Percentiles rank a stretch among this genome's conserved stretches.
phyloP scores from a whole-genome alignment of 805 yeast genomes.

The Debaryomyces hansenii region DNA sequence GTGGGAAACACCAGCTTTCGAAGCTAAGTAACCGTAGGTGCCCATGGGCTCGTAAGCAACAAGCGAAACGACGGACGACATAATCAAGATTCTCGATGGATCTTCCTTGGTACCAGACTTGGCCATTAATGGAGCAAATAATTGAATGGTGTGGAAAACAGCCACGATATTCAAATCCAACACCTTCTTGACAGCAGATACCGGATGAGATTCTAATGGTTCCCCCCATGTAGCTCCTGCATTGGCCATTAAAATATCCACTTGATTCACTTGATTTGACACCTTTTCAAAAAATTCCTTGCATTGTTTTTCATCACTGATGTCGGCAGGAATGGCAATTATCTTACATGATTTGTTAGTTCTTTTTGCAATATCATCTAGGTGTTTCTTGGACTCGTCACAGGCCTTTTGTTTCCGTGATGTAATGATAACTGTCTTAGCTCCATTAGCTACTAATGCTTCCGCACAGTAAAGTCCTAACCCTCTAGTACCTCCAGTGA shows the following conservation, averaged over 20 bases:
- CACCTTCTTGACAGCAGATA: constrained; percentile 60
- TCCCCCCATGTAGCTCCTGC: constrained; percentile 85
- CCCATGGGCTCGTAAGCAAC: constrained; percentile 46
- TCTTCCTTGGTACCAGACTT: constrained; percentile 51
- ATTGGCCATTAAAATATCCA: constrained; percentile 69
- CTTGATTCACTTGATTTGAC: constrained; percentile 36
- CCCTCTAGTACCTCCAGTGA: constrained; percentile 78
- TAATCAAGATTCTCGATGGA: constrained; percentile 64
- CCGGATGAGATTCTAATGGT: constrained; percentile 59
- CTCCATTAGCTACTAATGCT: constrained; percentile 60
- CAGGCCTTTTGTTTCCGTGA: constrained; percentile 66
- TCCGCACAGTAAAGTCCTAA: constrained; percentile 71
- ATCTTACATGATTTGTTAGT: constrained; percentile 29
- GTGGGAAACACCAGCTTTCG: constrained; percentile 75
- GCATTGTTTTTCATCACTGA: constrained; percentile 51
- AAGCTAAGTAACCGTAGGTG: constrained; percentile 69
- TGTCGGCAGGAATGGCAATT: constrained; percentile 56
- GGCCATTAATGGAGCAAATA: constrained; percentile 57
- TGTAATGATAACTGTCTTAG: constrained; percentile 58
- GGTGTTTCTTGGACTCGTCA: constrained; percentile 48
- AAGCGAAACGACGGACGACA: constrained; percentile 65
- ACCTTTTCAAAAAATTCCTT: constrained; percentile 44
- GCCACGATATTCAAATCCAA: constrained; percentile 64
- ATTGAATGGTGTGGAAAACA: constrained; percentile 65
- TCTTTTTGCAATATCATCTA: constrained; percentile 38